Conservation (phyloP, 768 basidiomycete species). For the Botryobasidium botryosum region DNA sequence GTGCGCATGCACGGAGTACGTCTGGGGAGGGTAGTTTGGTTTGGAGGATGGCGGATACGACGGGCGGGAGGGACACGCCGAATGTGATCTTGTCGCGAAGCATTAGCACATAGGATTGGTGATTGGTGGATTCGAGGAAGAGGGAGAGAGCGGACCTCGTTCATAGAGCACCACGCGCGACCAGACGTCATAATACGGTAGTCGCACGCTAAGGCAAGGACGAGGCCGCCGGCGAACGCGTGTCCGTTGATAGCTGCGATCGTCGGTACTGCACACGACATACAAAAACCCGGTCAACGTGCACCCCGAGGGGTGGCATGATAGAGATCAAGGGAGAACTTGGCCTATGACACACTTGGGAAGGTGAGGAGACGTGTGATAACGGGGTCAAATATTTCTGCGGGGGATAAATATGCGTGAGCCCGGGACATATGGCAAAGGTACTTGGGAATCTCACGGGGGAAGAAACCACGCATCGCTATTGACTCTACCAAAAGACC, state of each 20-base stretch:
- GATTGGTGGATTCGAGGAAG: background rate
- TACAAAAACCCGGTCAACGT: background rate
- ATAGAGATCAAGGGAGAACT: background rate
- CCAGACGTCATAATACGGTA: constrained; percentile 23
- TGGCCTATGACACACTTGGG: constrained; percentile 54
- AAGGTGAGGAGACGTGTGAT: constrained; percentile 51
- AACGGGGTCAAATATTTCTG: constrained; percentile 63
- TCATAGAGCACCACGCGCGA: constrained; percentile 20
- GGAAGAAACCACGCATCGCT: constrained; percentile 29
- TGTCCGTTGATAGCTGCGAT: constrained; percentile 25
- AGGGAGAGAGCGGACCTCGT: constrained; percentile 17
- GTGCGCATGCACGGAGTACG: constrained; percentile 19
- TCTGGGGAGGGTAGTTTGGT: constrained; percentile 18
- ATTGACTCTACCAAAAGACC: background rate
- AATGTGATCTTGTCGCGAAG: constrained; percentile 17
- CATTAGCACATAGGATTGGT: constrained; percentile 1
- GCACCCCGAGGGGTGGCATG: background rate
- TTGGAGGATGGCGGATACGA: constrained; percentile 19
- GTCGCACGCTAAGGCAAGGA: constrained; percentile 26
- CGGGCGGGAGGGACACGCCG: constrained; percentile 24
- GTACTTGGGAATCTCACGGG: constrained; percentile 35
- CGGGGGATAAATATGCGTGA: constrained; percentile 8
- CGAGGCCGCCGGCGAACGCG: constrained; percentile 28
- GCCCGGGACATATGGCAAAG: constrained; percentile 35
- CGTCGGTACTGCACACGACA: constrained; percentile 40